phyloP scores from a whole-genome alignment of 2,329 filamentous ascomycete genomes.

The Juglanconis sp. region DNA sequence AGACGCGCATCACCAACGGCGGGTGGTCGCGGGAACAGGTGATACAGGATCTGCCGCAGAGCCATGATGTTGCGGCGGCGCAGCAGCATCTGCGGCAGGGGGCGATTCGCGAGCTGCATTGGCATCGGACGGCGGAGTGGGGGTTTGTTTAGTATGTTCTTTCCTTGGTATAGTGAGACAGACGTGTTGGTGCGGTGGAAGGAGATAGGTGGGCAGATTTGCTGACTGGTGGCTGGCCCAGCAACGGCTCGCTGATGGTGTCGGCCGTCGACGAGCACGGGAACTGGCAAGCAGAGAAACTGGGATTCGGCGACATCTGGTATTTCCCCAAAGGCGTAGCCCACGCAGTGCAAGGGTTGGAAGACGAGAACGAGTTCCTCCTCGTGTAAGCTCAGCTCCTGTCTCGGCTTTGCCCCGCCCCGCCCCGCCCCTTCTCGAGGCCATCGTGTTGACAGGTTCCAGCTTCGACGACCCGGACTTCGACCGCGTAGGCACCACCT shows the following conservation, averaged over 20 bases:
- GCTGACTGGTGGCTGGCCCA: neutral
- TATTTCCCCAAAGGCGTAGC: constrained; percentile 66
- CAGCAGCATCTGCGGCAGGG: constrained; percentile 68
- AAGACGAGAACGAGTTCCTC: constrained; percentile 65
- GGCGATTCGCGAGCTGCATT: constrained; percentile 63
- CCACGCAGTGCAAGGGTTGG: constrained; percentile 62
- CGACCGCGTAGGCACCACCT: constrained; percentile 53
- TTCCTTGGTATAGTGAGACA: neutral
- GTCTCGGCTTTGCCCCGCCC: neutral
- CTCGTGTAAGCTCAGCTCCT: constrained; percentile 41
- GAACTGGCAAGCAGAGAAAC: constrained; percentile 49
- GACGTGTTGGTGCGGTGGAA: neutral
- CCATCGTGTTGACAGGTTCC: neutral
- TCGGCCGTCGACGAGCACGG: constrained; percentile 63
- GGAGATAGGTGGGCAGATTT: neutral
- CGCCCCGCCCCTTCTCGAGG: neutral
- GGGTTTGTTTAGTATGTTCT: constrained; percentile 50
- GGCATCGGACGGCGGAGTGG: constrained; percentile 68
- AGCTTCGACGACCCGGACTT: constrained; percentile 6
- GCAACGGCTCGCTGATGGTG: constrained; percentile 50
- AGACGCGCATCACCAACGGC: constrained; percentile 58
- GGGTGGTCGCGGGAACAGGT: constrained; percentile 67
- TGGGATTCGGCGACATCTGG: constrained; percentile 63
- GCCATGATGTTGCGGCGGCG: constrained; percentile 63
- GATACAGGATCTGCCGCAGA: constrained; percentile 62